Evolutionary conservation across 306 rosid genomes (phyloP).

Genomic region (Dryas octopetala): DNA sequence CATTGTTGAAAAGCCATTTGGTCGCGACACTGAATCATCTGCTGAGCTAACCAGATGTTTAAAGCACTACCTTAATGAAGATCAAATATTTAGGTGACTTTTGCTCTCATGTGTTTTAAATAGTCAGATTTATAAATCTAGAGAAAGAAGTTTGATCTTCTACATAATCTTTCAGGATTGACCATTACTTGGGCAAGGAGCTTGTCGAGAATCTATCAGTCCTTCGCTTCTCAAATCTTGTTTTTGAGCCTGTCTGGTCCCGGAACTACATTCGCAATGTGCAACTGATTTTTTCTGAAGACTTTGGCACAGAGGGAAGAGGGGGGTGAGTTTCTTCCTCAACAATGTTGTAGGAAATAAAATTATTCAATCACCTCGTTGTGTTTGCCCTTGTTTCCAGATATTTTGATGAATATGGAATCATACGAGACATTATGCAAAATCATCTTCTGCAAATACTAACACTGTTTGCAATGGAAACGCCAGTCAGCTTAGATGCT

Average conservation of each 20-base stretch:
- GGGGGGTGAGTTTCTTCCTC: slow-evolving; percentile 69
- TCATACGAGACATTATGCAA: slow-evolving; percentile 97
- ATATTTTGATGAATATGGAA: slow-evolving; percentile 85
- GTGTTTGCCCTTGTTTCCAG: slow-evolving; percentile 38
- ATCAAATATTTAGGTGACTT: slow-evolving; percentile 84
- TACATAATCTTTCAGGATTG: slow-evolving; percentile 59
- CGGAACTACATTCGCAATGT: slow-evolving; percentile 87
- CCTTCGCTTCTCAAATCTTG: slow-evolving; percentile 97
- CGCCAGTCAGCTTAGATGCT: slow-evolving; percentile 95
- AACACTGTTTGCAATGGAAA: slow-evolving; percentile 94
- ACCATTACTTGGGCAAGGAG: slow-evolving; percentile 99
- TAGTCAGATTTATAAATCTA: slow-evolving; percentile 5
- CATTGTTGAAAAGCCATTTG: slow-evolving; percentile 97
- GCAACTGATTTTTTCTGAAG: slow-evolving; percentile 95
- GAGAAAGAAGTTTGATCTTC: slow-evolving; percentile 27
- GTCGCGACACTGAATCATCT: slow-evolving; percentile 82
- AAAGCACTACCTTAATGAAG: slow-evolving; percentile 83
- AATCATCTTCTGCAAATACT: slow-evolving; percentile 96
- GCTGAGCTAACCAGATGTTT: slow-evolving; percentile 73
- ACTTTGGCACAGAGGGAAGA: slow-evolving; percentile 94
- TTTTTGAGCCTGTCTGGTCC: slow-evolving; percentile 95
- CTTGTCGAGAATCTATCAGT: slow-evolving; percentile 94
- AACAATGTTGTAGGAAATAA: slow-evolving; percentile 12
- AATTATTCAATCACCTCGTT: slow-evolving; percentile 11
- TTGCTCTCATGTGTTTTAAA: slow-evolving; percentile 10